Percentiles rank a stretch among this genome's conserved stretches.
phyloP scores from a whole-genome alignment of 2,329 filamentous ascomycete species.

The Epichloe sibirici region DNA sequence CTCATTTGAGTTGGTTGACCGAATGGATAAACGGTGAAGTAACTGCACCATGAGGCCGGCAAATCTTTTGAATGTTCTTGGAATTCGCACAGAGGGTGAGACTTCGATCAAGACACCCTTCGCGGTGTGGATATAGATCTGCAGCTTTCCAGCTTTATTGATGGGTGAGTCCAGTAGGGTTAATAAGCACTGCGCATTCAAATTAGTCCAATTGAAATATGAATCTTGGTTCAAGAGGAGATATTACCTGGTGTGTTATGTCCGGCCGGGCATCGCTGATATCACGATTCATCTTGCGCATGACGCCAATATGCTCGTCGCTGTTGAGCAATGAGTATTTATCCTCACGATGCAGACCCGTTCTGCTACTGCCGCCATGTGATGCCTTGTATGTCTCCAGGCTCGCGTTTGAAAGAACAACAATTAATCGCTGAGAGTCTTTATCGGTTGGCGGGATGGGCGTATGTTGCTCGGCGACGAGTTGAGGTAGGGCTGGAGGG shows the following conservation, averaged over 20 bases:
- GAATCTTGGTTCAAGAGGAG: constrained; percentile 4
- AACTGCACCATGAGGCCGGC: constrained; percentile 98
- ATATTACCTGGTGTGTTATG: constrained; percentile 85
- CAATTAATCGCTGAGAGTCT: constrained; percentile 81
- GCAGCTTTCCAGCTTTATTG: constrained; percentile 94
- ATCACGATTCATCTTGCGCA: constrained; percentile 98
- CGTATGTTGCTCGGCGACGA: constrained; percentile 84
- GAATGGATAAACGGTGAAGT: constrained; percentile 87
- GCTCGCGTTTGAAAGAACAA: constrained; percentile 92
- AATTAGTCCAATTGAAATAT: constrained; percentile 28
- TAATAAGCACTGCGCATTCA: constrained; percentile 64
- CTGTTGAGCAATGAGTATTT: constrained; percentile 98
- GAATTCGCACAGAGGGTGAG: constrained; percentile 94
- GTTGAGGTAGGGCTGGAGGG: constrained; percentile 76
- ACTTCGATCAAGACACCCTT: constrained; percentile 97
- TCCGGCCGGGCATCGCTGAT: constrained; percentile 96
- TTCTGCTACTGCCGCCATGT: constrained; percentile 54
- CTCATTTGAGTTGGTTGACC: constrained; percentile 92
- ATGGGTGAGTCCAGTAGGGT: constrained; percentile 95
- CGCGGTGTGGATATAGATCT: constrained; percentile 97
- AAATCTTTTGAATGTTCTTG: constrained; percentile 96
- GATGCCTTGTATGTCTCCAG: constrained; percentile 95
- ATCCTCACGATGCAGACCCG: constrained; percentile 62
- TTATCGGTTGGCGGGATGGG: constrained; percentile 81
- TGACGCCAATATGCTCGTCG: constrained; percentile 96